Evolutionary conservation across 495 filamentous ascomycete genomes (phyloP).

Genomic region (Staphylotrichum tortipilum): DNA sequence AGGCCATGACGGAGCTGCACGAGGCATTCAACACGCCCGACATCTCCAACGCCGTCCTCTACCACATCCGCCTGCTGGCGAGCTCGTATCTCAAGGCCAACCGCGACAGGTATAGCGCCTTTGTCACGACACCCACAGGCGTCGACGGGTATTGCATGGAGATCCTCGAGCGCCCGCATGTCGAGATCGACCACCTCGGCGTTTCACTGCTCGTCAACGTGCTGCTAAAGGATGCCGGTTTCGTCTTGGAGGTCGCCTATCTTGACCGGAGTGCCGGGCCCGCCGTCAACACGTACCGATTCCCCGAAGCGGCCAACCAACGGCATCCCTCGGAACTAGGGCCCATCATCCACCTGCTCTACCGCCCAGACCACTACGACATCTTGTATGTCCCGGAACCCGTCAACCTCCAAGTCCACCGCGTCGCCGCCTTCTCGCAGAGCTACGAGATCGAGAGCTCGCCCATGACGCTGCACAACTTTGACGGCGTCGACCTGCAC

Average conservation of each 20-base stretch:
- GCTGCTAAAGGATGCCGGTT: slow-evolving; percentile 67
- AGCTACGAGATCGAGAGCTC: slow-evolving; percentile 30
- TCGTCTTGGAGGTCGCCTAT: slow-evolving; percentile 82
- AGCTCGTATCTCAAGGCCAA: slow-evolving; percentile 79
- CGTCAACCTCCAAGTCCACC: slow-evolving; percentile 47
- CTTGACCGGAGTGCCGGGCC: slow-evolving; percentile 79
- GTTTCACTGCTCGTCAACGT: slow-evolving; percentile 69
- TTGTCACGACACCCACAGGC: slow-evolving; percentile 45
- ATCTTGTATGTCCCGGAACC: slow-evolving; percentile 63
- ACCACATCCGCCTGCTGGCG: slow-evolving; percentile 63
- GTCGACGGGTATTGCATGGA: slow-evolving; percentile 63
- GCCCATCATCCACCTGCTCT: slow-evolving; percentile 43
- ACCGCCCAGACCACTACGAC: slow-evolving; percentile 83
- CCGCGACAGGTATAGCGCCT: slow-evolving; percentile 57
- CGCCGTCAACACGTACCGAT: slow-evolving; percentile 67
- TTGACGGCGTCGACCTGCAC: slow-evolving; percentile 29
- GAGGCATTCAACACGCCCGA: slow-evolving; percentile 67
- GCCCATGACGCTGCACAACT: slow-evolving; percentile 32
- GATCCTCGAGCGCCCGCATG: slow-evolving; percentile 61
- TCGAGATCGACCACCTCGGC: slow-evolving; percentile 85
- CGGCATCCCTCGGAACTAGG: slow-evolving; percentile 38
- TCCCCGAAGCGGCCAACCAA: slow-evolving; percentile 49
- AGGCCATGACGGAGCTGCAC: slow-evolving; percentile 52
- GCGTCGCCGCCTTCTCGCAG: slow-evolving; percentile 33
- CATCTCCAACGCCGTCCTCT: slow-evolving; percentile 62